Conservation (phyloP, 164 flowering plant species). For the Platanus orientalis region DNA sequence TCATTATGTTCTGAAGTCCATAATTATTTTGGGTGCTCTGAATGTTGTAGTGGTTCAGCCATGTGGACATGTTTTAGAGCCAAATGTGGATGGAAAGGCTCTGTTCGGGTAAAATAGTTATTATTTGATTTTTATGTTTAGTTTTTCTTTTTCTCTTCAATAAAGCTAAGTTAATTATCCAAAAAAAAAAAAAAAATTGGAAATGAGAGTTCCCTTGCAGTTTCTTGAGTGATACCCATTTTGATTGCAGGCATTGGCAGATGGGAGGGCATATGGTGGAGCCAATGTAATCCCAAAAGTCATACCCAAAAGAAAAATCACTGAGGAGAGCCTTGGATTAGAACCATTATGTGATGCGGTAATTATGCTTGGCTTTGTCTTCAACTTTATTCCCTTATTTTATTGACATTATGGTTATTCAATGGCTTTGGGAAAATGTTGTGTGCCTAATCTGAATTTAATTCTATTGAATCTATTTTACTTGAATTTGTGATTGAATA, state of each 20-base stretch:
- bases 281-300: conserved; percentile 17
- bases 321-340: conserved; percentile 44
- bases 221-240: neutral
- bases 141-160: no score
- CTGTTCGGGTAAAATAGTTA: conserved; percentile 29
- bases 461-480: no score
- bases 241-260: conserved; percentile 46
- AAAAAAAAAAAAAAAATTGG: no score
- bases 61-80: conserved; percentile 61
- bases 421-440: neutral
- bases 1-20: no score
- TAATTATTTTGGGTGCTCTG: neutral
- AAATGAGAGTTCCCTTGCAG: conserved; percentile 5
- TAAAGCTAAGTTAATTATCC: no score
- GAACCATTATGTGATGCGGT: conserved; percentile 64
- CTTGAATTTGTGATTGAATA: no score
- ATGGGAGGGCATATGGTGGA: conserved; percentile 19
- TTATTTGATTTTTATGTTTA: neutral
- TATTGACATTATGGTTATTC: neutral
- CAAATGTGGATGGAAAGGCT: conserved; percentile 73
- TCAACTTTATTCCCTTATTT: neutral
- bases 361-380: neutral
- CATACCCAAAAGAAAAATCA: conserved; percentile 28
- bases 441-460: no score
- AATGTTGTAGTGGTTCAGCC: conserved; percentile 36